Percentiles rank a stretch among this genome's conserved stretches.
Conservation (phyloP, 208 protist species). For the Herpetomonas tarakana region DNA sequence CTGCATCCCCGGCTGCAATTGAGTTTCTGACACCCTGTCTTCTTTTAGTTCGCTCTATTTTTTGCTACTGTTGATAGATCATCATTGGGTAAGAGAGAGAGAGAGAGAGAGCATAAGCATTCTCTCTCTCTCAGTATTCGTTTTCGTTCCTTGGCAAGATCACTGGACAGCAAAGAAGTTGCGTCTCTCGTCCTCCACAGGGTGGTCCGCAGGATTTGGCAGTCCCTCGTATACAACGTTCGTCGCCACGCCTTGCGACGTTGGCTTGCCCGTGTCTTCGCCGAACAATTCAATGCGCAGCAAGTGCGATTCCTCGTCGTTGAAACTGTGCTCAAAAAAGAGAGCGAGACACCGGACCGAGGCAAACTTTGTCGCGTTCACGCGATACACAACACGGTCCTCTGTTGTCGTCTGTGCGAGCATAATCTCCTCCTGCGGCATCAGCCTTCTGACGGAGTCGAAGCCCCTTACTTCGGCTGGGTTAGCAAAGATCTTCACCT, state of each 20-base stretch:
- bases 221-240: constrained; percentile 84
- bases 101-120: not conserved
- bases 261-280: constrained; percentile 59
- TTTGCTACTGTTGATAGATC: not conserved
- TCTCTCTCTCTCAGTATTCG: too few relatives aligned
- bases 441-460: constrained; percentile 65
- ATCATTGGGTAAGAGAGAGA: not conserved
- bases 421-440: constrained; percentile 72
- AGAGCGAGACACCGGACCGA: constrained; percentile 45
- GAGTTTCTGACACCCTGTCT: too few relatives aligned
- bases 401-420: constrained; percentile 50
- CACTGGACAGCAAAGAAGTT: constrained; percentile 31
- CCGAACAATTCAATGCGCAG: constrained; percentile 84
- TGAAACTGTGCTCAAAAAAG: constrained; percentile 78
- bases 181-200: constrained; percentile 41
- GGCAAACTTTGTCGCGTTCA: constrained; percentile 73
- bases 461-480: constrained; percentile 61
- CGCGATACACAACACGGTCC: constrained; percentile 73
- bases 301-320: constrained; percentile 63
- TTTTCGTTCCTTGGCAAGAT: too few relatives aligned
- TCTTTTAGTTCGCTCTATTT: too few relatives aligned
- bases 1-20: too few relatives aligned
- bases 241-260: constrained; percentile 63
- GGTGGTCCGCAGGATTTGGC: constrained; percentile 85
- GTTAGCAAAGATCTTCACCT: constrained; percentile 81